Conservation (phyloP, 495 filamentous ascomycete genomes). For the Neurospora cerealis region DNA sequence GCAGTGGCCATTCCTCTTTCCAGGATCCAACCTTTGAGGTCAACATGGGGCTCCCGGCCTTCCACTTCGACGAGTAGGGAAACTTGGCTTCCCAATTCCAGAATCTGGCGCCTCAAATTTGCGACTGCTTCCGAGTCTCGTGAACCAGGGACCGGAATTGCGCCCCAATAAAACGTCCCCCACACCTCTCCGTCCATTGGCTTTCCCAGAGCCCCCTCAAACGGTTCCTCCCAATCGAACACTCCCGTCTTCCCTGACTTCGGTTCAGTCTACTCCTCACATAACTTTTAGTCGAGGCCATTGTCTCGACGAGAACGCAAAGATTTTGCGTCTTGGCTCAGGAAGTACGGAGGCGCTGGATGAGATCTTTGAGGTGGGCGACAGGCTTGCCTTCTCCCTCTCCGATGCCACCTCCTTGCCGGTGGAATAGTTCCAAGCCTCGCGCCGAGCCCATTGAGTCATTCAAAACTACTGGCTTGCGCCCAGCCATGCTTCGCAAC, state of each 20-base stretch:
- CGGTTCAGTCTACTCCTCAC: too few relatives aligned
- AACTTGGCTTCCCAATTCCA: slow-evolving; percentile 14
- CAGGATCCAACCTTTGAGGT: slow-evolving; percentile 72
- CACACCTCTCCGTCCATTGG: not conserved
- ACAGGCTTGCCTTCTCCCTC: not conserved
- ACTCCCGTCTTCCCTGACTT: slow-evolving; percentile 19
- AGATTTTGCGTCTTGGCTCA: slow-evolving; percentile 71
- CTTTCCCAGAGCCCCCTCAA: not conserved
- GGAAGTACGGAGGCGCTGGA: slow-evolving; percentile 28
- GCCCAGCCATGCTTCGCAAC: not conserved
- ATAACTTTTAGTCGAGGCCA: slow-evolving; percentile 22
- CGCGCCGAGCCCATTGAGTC: not conserved
- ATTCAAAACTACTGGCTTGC: not conserved
- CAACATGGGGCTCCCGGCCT: slow-evolving; percentile 16
- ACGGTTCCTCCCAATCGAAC: not conserved
- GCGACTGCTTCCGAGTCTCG: not conserved
- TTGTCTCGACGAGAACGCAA: slow-evolving; percentile 51
- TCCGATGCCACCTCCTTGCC: not conserved
- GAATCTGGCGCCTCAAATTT: slow-evolving; percentile 8
- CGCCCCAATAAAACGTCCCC: too few relatives aligned
- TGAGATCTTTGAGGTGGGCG: not conserved
- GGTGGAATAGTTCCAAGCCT: not conserved
- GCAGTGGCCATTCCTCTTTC: not conserved
- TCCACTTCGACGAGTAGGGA: slow-evolving; percentile 47
- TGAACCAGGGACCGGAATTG: not conserved